Evolutionary conservation across 2,329 filamentous ascomycete genomes (phyloP), one percentile per base, ranked within the genome.

Genomic region (Drechslera avenae): DNA sequence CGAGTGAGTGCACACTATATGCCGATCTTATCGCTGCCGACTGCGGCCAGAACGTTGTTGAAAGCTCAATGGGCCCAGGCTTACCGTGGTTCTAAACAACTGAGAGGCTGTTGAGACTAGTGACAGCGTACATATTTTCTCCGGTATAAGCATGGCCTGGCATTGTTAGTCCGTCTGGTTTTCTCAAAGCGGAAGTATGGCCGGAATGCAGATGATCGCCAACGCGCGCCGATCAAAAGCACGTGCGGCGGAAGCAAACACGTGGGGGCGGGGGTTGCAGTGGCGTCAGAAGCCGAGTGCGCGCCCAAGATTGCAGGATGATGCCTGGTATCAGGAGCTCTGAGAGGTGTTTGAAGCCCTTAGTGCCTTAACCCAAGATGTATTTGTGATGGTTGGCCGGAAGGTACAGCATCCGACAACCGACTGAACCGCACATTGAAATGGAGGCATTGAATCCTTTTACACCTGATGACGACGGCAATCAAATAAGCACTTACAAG

Each of bases 81-180:
- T 49, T 61, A 72, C 71, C 2, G 73, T 70, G 6, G 78, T 81
- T 47, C 79, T 75, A 45, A 79, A 75, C 6, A 81, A 66, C 8
- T 75, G 68, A 1, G 79, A 71, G 5, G 76, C 78, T 9, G 80
- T 81, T 5, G 79, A 81, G 18, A 81, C 72, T 13, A 82, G 72
- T 16, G 76, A 77, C 14, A 82, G 66, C n/a, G 76, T 77, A 51
- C 75, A 79, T 48, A 81, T 76, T 10, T 79, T 73, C 3, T 75
- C 61, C 1, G 79, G 79, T 18, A 79, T 76, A n/a, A 78, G 68
- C 28, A 73, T 63, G 13, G 73, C 76, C 75, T 73, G 21, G 14
- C 5, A 16, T 35, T 2, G 45, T 56, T 39, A 60, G 51, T 32
- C 16, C 2, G 2, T 13, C 9, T 9, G 31, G 2, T 28, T 18